phyloP scores from a whole-genome alignment of 371 early-diverging fungal genomes.

The Mucor irregularis region DNA sequence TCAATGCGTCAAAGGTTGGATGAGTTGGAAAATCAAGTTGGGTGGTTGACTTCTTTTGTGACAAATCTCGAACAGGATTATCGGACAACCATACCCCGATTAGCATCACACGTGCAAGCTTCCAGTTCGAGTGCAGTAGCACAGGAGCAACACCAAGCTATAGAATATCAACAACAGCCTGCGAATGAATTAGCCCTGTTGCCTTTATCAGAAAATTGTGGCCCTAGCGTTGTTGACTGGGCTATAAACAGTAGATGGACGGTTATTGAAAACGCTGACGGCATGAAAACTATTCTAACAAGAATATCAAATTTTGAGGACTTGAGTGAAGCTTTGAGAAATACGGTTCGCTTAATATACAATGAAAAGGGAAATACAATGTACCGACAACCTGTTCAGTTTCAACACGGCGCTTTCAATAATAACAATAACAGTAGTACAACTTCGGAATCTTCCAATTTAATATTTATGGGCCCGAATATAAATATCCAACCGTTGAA shows the following conservation, averaged over 20 bases:
- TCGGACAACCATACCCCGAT: conserved; percentile 15
- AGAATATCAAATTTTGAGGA: conserved; percentile 28
- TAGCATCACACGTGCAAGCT: conserved; percentile 8
- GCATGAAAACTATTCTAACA: conserved; percentile 28
- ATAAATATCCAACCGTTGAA: no score
- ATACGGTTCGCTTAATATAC: conserved; percentile 18
- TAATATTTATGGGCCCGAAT: no score
- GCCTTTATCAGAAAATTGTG: background rate
- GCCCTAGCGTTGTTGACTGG: conserved; percentile 23
- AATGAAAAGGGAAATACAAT: conserved; percentile 8
- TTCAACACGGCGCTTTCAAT: background rate
- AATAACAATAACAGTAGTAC: no score
- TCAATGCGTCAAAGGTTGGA: conserved; percentile 32
- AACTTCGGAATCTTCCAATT: no score
- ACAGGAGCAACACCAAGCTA: background rate
- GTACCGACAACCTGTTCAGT: conserved; percentile 2
- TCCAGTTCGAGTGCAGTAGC: background rate
- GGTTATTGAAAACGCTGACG: conserved; percentile 19
- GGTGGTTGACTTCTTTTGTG: conserved; percentile 12
- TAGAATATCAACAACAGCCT: background rate
- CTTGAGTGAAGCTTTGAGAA: conserved; percentile 22
- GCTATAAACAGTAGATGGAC: conserved; percentile 30
- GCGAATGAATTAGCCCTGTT: background rate
- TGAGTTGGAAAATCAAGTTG: conserved; percentile 23
- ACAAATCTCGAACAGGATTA: conserved; percentile 14